Conservation (phyloP, 2,329 filamentous ascomycete genomes). For the Phoma herbarum region DNA sequence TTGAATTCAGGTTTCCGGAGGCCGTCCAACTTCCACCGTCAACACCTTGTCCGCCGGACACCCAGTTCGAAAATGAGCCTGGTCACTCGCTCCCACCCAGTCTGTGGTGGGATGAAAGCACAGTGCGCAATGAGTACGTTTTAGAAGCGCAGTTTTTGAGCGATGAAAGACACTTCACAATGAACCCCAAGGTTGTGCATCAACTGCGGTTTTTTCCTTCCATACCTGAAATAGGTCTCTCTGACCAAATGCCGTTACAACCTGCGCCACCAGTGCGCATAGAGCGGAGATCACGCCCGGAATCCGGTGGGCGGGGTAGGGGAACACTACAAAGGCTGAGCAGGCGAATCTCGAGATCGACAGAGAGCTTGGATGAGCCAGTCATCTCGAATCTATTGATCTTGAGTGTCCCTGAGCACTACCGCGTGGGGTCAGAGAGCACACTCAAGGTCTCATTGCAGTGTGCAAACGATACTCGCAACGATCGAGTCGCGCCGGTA, state of each 20-base stretch:
- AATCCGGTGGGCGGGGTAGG: neutral
- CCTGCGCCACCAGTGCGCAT: neutral
- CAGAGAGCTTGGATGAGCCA: neutral
- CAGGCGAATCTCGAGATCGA: neutral
- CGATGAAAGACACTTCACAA: slow-evolving; percentile 24
- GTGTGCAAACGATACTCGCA: slow-evolving; percentile 14
- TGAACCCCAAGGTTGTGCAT: slow-evolving; percentile 28
- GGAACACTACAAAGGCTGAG: neutral
- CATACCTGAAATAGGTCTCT: slow-evolving; percentile 19
- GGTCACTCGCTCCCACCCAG: slow-evolving; percentile 32
- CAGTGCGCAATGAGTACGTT: slow-evolving; percentile 31
- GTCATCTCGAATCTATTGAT: neutral
- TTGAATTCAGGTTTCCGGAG: slow-evolving; percentile 37
- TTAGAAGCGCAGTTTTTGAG: slow-evolving; percentile 30
- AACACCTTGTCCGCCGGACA: slow-evolving; percentile 16
- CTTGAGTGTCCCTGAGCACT: slow-evolving; percentile 2
- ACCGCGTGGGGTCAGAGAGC: neutral
- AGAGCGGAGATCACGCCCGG: neutral
- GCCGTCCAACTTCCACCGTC: slow-evolving; percentile 23
- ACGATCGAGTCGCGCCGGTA: slow-evolving; percentile 21
- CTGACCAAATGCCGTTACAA: slow-evolving; percentile 6
- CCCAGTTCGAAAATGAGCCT: slow-evolving; percentile 22
- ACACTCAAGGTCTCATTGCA: slow-evolving; percentile 24
- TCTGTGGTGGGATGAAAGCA: slow-evolving; percentile 29
- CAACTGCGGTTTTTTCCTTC: slow-evolving; percentile 32